Evolutionary conservation across 176 grass and related monocot species (phyloP), one percentile per base, ranked within the genome.

Genomic region (Hyparrhenia diplandra): DNA sequence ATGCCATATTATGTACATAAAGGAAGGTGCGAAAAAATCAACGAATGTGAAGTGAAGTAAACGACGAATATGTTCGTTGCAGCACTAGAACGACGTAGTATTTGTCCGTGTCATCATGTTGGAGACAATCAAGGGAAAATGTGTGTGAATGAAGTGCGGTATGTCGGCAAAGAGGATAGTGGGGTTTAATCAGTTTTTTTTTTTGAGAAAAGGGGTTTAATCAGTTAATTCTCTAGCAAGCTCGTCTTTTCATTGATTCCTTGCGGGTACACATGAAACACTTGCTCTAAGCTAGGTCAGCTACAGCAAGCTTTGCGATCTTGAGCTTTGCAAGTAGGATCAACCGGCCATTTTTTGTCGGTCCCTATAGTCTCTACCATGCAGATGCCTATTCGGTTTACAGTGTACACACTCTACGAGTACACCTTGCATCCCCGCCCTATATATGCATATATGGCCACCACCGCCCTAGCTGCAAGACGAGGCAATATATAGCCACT

Each of bases 241-340:
- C 14, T 42, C 2, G 17, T 16, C 62, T 61, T 49, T 29, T 42
- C 39, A 52, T 8, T 32, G 71, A 85, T 81, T 81, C 77, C 35
- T 77, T 63, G 63, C 41, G 40, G 62, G 13, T 30, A 31, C 23
- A 66, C 72, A 45, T 76, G 64, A 68, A 84, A 76, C 73, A 75
- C 71, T 75, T 88, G 30, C 29, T 80, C n/a, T 12, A 80, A n/a
- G 21, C 60, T 80, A 80, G 76, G 77, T 36, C 51, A 37, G 62
- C 24, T 14, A 18, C 29, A 74, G 30, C 12, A 23, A 74, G 27
- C n/a, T n/a, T n/a, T n/a, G n/a, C n/a, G n/a, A n/a, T n/a, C n/a
- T 63, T 72, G 42, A 59, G 69, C 55, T n/a, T 54, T 63, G 75
- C 14, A 62, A 3, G 66, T 8, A 29, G 34, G 5, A 13, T 49